Base-by-base conservation (phyloP, 2,329 filamentous ascomycete genomes). In the Colletotrichum sublineola region DNA sequence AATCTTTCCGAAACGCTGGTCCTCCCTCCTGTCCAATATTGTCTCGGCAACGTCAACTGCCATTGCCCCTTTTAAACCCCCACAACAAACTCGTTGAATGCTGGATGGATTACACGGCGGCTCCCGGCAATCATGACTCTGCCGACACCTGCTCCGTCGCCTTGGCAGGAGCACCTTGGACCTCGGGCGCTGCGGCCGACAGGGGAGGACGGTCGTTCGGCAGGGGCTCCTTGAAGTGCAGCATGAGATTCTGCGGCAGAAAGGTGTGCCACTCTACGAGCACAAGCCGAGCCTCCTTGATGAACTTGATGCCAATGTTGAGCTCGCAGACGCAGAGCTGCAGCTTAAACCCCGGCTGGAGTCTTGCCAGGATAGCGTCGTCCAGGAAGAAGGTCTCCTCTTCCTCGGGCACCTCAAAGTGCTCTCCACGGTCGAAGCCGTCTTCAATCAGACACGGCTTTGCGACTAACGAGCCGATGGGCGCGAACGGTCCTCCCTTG, bases 221-320 rank as follows among this genome's bases (percentile, higher is more conserved):
- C 3, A 78, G 78, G 0, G 91, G 91, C 33, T 87, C 81, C 79
- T 90, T 93, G 86, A 89, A 95, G 24, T 85, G 80, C 31, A 85
- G 76, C 91, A 95, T 93, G 75, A 93, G 82, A 75, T 92, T 89
- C 78, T 95, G 94, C 0, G 89, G 87, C 36, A 95, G 82, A 68
- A 90, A 89, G 0, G 84, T 87, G 77, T 93, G 90, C 78, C 93
- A 93, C 0, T 87, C 88, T 3, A 89, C 89, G 68, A 88, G 87
- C 14, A 91, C 78, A 0, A 85, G 85, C 38, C 83, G 78, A 20
- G 92, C 79, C 2, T 85, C 81, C 77, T 91, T 91, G 78, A 95
- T 88, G 78, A 92, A 94, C 74, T 84, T 85, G 33, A 94, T 72
- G 2, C 90, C 92, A 33, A 91, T 89, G 75, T 87, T 87, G 33